A percentile compares a stretch with the other conserved stretches of the same genome.
phyloP scores from a whole-genome alignment of 2,329 filamentous ascomycete species.

The Myriangium duriaei region DNA sequence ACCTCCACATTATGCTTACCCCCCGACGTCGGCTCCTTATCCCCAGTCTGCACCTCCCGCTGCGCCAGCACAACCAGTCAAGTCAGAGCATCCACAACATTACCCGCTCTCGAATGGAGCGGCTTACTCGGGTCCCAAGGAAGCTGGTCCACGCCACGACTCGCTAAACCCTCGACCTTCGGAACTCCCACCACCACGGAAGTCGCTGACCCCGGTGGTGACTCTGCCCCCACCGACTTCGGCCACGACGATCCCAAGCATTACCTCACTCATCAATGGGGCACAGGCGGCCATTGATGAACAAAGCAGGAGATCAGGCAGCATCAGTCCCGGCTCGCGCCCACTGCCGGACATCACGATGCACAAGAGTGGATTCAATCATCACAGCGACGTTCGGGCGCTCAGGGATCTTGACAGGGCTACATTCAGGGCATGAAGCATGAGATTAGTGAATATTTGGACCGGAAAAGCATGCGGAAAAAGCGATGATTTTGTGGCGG shows the following conservation, averaged over 20 bases:
- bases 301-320: slow-evolving; percentile 15
- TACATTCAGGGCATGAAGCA: slow-evolving; percentile 17
- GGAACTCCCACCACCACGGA: slow-evolving; percentile 5
- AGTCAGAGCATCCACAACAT: slow-evolving; percentile 1
- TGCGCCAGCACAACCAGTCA: slow-evolving; percentile 17
- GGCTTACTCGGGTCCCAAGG: slow-evolving; percentile 2
- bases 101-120: slow-evolving; percentile 3
- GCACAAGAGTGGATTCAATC: slow-evolving; percentile 27
- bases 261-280: slow-evolving; percentile 35
- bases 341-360: slow-evolving; percentile 24
- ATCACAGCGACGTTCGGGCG: slow-evolving; percentile 23
- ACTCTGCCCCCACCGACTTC: slow-evolving; percentile 12
- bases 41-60: slow-evolving; percentile 4
- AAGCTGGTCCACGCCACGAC: slow-evolving; percentile 2
- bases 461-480: background rate
- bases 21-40: slow-evolving; percentile 9
- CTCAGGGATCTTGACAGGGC: slow-evolving; percentile 26
- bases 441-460: background rate
- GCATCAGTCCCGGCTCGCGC: slow-evolving; percentile 19
- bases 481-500: background rate
- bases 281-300: slow-evolving; percentile 14
- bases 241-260: slow-evolving; percentile 39
- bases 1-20: slow-evolving; percentile 17
- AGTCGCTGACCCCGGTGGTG: slow-evolving; percentile 11
- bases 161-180: slow-evolving; percentile 4